Conservation (phyloP, 116 monocot genomes). For the Trichopus zeylanicus region DNA sequence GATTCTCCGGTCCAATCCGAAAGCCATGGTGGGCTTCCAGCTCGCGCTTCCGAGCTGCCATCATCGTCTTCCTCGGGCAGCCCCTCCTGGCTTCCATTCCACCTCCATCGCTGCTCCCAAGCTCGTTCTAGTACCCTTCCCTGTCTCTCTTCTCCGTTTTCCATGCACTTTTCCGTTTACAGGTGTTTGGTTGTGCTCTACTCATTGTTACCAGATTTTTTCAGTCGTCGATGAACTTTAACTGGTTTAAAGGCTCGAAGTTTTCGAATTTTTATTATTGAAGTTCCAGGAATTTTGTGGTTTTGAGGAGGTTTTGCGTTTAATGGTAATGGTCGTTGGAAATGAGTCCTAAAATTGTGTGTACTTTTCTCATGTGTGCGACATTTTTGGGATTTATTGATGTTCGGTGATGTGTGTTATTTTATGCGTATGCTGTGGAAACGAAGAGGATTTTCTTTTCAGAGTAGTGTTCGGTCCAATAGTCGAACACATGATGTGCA, state of each 20-base stretch:
- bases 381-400: too few relatives aligned
- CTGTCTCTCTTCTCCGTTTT: background rate
- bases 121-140: background rate
- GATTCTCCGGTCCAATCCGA: too few relatives aligned
- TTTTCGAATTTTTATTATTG: background rate
- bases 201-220: background rate
- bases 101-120: background rate
- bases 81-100: background rate
- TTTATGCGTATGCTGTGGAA: too few relatives aligned
- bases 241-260: background rate
- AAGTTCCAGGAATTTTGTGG: background rate
- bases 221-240: background rate
- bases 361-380: too few relatives aligned
- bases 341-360: too few relatives aligned
- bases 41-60: background rate
- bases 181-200: background rate
- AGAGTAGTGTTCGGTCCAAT: background rate
- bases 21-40: background rate
- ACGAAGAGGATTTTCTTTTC: too few relatives aligned
- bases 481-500: background rate
- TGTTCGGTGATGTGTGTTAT: too few relatives aligned
- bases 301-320: background rate
- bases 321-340: too few relatives aligned
- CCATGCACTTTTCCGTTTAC: background rate
- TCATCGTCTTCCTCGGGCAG: background rate